These are phyloP conservation scores for Gyromitra esculenta DNA, from an alignment of 2,329 filamentous ascomycete species.

Conservation along the genomic window DNA sequence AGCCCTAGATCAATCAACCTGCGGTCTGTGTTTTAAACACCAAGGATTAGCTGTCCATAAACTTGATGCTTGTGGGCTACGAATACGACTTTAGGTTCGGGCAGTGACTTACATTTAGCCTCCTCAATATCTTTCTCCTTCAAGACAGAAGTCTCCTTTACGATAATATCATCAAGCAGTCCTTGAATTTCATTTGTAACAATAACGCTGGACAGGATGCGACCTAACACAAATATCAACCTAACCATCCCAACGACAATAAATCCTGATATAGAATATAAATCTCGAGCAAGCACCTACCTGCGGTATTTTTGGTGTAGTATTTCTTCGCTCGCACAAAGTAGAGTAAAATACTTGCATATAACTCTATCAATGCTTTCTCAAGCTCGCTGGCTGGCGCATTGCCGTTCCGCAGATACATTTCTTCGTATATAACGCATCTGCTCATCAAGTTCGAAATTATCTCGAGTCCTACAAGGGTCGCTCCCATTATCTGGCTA, in stretches of 20 bases:
- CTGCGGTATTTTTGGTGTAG: constrained; percentile 11
- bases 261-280: neutral
- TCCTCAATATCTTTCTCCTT: constrained; percentile 23
- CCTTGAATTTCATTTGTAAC: neutral
- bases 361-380: constrained; percentile 52
- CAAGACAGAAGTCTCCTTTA: constrained; percentile 27
- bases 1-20: neutral
- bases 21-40: neutral
- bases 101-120: constrained; percentile 35
- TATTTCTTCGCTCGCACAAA: constrained; percentile 33
- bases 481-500: constrained; percentile 41
- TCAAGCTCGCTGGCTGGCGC: constrained; percentile 32
- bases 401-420: constrained; percentile 46
- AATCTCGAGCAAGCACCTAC: neutral
- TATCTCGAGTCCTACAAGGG: constrained; percentile 49
- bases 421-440: constrained; percentile 53
- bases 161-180: constrained; percentile 43
- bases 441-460: constrained; percentile 53
- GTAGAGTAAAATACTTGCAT: constrained; percentile 53
- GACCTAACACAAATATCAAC: constrained; percentile 3
- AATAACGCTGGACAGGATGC: constrained; percentile 3
- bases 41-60: neutral
- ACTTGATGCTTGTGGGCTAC: neutral
- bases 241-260: neutral
- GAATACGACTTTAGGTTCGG: neutral